A percentile compares a stretch with the other conserved stretches of the same genome.
These are phyloP conservation scores for Cutaneotrichosporon daszewskae DNA, from an alignment of 1,284 basidiomycete species.

Conservation along the genomic window DNA sequence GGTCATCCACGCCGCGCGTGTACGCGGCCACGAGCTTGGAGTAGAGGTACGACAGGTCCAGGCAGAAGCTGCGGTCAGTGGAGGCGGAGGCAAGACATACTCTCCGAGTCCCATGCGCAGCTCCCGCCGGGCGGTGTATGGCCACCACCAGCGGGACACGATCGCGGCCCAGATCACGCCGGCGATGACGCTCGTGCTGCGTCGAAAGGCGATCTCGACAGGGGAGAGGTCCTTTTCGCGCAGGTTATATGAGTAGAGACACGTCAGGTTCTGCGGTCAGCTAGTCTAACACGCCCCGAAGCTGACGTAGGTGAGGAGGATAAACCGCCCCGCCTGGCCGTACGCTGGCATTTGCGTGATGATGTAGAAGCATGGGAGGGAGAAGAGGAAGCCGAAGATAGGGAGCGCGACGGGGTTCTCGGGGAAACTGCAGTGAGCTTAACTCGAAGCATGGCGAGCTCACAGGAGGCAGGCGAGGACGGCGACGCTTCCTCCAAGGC, in stretches of 20 bases:
- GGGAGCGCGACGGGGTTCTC: constrained; percentile 69
- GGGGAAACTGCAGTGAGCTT: constrained; percentile 53
- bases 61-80: constrained; percentile 37
- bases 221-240: constrained; percentile 66
- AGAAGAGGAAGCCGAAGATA: constrained; percentile 81
- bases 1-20: constrained; percentile 23
- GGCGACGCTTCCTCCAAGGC: constrained; percentile 72
- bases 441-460: constrained; percentile 1
- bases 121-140: constrained; percentile 83
- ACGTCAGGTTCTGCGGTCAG: constrained; percentile 72
- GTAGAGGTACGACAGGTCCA: constrained; percentile 48
- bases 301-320: constrained; percentile 59
- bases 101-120: constrained; percentile 78
- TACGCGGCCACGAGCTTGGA: constrained; percentile 44
- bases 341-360: constrained; percentile 70
- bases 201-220: constrained; percentile 65
- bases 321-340: constrained; percentile 74
- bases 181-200: constrained; percentile 72
- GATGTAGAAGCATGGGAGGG: constrained; percentile 88
- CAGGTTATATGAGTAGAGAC: constrained; percentile 82
- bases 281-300: background rate
- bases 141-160: constrained; percentile 89
- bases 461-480: constrained; percentile 59
- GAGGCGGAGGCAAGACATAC: constrained; percentile 50
- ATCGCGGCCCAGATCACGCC: constrained; percentile 86